These are phyloP conservation scores for Imleria badia DNA, from an alignment of 768 basidiomycete genomes.

Conservation along the genomic window DNA sequence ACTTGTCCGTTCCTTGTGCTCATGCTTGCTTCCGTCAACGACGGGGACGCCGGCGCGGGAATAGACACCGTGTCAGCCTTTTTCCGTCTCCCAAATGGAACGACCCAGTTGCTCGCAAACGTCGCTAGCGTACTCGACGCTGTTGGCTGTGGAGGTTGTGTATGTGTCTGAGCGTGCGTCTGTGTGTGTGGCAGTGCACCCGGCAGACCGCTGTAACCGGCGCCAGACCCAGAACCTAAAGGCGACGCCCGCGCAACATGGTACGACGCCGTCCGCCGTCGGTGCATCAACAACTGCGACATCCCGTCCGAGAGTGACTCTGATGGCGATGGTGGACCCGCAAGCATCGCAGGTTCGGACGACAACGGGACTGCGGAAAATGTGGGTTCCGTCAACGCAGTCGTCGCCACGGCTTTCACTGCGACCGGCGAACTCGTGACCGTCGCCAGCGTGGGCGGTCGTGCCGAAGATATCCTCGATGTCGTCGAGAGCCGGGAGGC, in stretches of 20 bases:
- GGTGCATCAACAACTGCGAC: conserved; percentile 41
- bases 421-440: conserved; percentile 40
- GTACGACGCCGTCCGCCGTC: conserved; percentile 62
- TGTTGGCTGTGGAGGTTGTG: conserved; percentile 32
- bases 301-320: conserved; percentile 65
- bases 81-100: conserved; percentile 61
- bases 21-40: conserved; percentile 10
- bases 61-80: conserved; percentile 14
- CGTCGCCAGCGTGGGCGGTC: conserved; percentile 59
- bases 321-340: conserved; percentile 56
- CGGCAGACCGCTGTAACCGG: background rate
- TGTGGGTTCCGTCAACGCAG: conserved; percentile 59
- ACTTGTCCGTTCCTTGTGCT: conserved; percentile 25
- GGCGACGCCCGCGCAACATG: conserved; percentile 54
- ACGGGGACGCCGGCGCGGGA: conserved; percentile 1
- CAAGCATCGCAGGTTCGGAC: conserved; percentile 24
- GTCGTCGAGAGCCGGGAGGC: conserved; percentile 68
- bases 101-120: conserved; percentile 65
- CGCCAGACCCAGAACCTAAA: conserved; percentile 29
- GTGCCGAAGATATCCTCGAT: conserved; percentile 64
- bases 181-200: conserved; percentile 6
- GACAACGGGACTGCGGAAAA: conserved; percentile 45
- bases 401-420: conserved; percentile 66
- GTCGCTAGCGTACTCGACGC: conserved; percentile 55
- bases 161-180: background rate